These are phyloP conservation scores for Botrytis fragariae DNA, from an alignment of 2,329 filamentous ascomycete species.

Conservation along the genomic window DNA sequence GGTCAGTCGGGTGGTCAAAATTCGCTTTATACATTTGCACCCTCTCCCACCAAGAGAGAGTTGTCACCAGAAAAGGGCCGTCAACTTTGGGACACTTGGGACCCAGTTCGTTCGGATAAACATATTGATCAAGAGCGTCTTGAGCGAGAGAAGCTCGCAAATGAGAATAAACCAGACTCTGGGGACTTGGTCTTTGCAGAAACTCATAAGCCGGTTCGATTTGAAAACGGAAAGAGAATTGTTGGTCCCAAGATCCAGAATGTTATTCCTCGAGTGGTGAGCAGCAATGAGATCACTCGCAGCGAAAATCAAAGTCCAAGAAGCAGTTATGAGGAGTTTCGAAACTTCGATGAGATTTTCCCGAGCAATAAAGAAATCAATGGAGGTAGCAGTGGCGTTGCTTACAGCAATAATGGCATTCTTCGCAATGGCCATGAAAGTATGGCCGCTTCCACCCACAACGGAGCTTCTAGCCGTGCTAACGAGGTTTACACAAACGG, in stretches of 20 bases:
- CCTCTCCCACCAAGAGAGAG: not conserved
- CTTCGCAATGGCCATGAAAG: not conserved
- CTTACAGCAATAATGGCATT: not conserved
- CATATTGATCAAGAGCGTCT: not conserved
- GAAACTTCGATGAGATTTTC: not conserved
- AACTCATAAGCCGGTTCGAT: constrained; percentile 1
- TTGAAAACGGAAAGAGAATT: constrained; percentile 2
- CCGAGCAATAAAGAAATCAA: not conserved
- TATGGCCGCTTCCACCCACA: not conserved
- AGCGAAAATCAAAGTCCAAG: not conserved
- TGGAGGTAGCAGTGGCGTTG: too few relatives aligned
- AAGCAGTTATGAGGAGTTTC: not conserved
- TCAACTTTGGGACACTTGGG: not conserved
- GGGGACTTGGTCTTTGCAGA: not conserved
- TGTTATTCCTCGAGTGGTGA: not conserved
- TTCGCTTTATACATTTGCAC: not conserved
- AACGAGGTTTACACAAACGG: not conserved
- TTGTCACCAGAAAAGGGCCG: not conserved
- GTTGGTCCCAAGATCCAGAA: not conserved
- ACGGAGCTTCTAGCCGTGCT: too few relatives aligned
- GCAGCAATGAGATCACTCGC: not conserved
- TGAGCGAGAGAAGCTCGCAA: not conserved
- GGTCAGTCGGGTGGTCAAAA: not conserved
- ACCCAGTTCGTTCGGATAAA: not conserved
- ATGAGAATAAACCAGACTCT: not conserved